These are phyloP conservation scores for Lonicera japonica DNA, from an alignment of 129 eudicot genomes.

Conservation along the genomic window DNA sequence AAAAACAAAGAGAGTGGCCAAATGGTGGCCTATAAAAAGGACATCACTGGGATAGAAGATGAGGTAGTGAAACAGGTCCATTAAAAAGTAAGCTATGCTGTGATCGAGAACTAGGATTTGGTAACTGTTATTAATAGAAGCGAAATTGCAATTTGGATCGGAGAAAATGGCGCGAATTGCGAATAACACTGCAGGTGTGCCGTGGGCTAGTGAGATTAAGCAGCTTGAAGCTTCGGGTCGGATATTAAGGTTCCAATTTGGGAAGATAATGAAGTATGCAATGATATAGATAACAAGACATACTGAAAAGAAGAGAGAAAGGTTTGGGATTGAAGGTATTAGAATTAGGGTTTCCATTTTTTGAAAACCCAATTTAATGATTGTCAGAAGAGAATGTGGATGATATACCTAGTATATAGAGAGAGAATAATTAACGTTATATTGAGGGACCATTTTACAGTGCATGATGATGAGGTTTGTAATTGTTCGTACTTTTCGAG, in stretches of 20 bases:
- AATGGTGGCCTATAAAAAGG: constrained; percentile 69
- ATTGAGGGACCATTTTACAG: no score
- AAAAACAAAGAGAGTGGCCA: constrained; percentile 78
- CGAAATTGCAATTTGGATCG: constrained; percentile 34
- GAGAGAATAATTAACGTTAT: no score
- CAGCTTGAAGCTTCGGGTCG: constrained; percentile 93
- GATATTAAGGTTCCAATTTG: constrained; percentile 56
- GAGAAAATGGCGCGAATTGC: constrained; percentile 46
- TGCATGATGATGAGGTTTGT: no score
- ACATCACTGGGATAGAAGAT: constrained; percentile 58
- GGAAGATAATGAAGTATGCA: constrained; percentile 56
- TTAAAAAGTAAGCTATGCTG: constrained; percentile 81
- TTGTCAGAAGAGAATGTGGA: no score
- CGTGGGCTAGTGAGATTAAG: constrained; percentile 63
- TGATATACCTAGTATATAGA: no score
- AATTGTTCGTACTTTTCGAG: no score
- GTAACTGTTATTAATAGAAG: constrained; percentile 43
- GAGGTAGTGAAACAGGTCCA: constrained; percentile 64
- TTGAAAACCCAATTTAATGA: not conserved
- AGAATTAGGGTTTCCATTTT: constrained; percentile 42
- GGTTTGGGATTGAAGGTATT: constrained; percentile 24
- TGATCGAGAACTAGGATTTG: constrained; percentile 65
- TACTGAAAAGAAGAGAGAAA: constrained; percentile 45
- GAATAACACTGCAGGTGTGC: constrained; percentile 79
- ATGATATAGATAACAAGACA: constrained; percentile 38